Evolutionary conservation across 345 rosid genomes (phyloP), one percentile per base, ranked within the genome.

Genomic region (Cardamine chenopodiifolia): DNA sequence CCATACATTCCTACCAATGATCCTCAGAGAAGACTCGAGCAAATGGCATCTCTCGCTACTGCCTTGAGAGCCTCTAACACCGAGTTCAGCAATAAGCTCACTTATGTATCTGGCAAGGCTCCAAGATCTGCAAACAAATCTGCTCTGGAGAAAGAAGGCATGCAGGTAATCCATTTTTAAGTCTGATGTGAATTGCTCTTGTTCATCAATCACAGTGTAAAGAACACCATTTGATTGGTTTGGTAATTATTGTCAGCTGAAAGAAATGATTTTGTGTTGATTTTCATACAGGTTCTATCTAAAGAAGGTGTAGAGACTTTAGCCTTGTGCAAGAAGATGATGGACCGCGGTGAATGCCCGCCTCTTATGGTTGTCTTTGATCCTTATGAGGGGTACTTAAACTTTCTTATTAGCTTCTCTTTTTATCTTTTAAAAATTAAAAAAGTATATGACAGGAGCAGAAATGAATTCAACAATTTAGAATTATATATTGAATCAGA

Each of bases 21-120:
- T 80, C 88, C 85, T 13, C 71, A 76, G 15, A 74, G 88, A 72
- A 87, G 89, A 65, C 66, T 92, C 42, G 82, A 82, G 74, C 99
- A 95, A 76, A 95, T 95, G 97, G 92, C 93, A 28, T 88, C 99
- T 15, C 86, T 95, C 6, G 99, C 99, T 5, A 82, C 93, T 4
- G 97, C 99, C 2, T 80, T 95, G 74, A 85, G 74, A 59, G 81
- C 97, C 14, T 86, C 92, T 0, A 71, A 82, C 31, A 84, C 93
- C 37, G 79, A 83, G 73, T 95, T 86, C 77, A 86, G 83, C 23
- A 81, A 90, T 66, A 84, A 83, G 70, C 93, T 95, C 8, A 83
- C 86, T 13, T 95, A 90, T 78, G 73, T 71, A 67, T 85, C 90
- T 23, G 80, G 87, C 56, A 87, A 86, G 89, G 97, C 91, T 40